Evolutionary conservation across 164 flowering plant genomes (phyloP).

Genomic region (Aristolochia fimbriata): DNA sequence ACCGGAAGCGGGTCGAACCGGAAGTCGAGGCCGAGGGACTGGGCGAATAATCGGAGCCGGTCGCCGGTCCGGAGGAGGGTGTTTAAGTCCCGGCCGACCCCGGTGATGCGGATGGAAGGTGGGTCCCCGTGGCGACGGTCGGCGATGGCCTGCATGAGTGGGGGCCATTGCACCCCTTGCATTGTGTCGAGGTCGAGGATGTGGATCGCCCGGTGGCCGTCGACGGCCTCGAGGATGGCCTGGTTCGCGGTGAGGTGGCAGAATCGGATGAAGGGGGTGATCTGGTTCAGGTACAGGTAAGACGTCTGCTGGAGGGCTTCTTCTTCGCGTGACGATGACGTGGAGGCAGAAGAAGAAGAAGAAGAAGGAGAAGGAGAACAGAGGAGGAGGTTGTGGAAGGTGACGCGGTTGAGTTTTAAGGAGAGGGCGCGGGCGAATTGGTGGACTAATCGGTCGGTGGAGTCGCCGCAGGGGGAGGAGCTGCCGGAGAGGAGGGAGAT

Average conservation of each 20-base stretch:
- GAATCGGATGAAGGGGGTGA: conserved; percentile 85
- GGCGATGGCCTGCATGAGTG: conserved; percentile 78
- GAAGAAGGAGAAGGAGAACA: not conserved
- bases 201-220: conserved; percentile 50
- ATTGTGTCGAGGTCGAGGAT: conserved; percentile 78
- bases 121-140: conserved; percentile 26
- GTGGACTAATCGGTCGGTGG: conserved; percentile 57
- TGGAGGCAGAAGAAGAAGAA: not conserved
- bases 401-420: conserved; percentile 31
- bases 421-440: conserved; percentile 61
- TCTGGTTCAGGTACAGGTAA: conserved; percentile 62
- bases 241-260: conserved; percentile 88
- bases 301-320: conserved; percentile 44
- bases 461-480: conserved; percentile 70
- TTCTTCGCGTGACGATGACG: not conserved
- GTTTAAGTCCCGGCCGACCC: conserved; percentile 45
- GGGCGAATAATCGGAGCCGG: conserved; percentile 63
- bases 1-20: conserved; percentile 49
- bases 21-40: conserved; percentile 65
- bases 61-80: conserved; percentile 62
- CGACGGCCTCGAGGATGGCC: conserved; percentile 75
- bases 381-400: not conserved
- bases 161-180: conserved; percentile 97
- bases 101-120: conserved; percentile 73
- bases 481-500: conserved; percentile 43